These are phyloP conservation scores for Neltuma alba DNA, from an alignment of 306 rosid genomes.

Conservation along the genomic window DNA sequence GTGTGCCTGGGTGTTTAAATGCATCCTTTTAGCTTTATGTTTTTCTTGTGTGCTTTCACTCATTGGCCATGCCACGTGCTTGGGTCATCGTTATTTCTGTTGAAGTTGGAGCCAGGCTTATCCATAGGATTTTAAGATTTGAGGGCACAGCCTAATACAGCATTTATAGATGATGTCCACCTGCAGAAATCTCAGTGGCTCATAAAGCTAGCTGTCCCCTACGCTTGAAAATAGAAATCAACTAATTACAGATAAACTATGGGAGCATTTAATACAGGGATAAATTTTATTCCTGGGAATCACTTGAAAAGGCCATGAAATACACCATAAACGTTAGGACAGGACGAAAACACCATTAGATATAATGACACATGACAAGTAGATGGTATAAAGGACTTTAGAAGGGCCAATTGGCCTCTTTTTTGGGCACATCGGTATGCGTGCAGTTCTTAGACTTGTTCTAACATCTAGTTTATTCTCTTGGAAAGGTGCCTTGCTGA, in stretches of 20 bases:
- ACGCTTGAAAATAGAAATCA: neutral
- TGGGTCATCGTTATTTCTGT: neutral
- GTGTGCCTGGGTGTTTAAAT: constrained; percentile 2
- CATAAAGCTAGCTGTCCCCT: neutral
- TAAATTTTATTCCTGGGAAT: neutral
- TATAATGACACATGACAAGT: neutral
- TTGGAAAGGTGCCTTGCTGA: neutral
- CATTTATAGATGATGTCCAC: neutral
- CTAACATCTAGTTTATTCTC: neutral
- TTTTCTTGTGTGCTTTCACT: neutral
- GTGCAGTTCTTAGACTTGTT: neutral
- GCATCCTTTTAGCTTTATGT: neutral
- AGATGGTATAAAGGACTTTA: neutral
- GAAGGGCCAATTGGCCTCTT: neutral
- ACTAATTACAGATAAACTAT: neutral
- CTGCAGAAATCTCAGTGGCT: neutral
- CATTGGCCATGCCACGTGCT: neutral
- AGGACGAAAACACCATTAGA: neutral
- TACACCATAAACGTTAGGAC: neutral
- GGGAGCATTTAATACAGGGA: neutral
- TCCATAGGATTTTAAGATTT: neutral
- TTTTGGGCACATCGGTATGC: neutral
- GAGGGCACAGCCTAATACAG: neutral
- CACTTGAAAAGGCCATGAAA: neutral
- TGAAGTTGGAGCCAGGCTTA: neutral